Percentiles rank a stretch among this genome's conserved stretches.
phyloP scores from a whole-genome alignment of 441 rosid genomes.

The Melastoma candidum region DNA sequence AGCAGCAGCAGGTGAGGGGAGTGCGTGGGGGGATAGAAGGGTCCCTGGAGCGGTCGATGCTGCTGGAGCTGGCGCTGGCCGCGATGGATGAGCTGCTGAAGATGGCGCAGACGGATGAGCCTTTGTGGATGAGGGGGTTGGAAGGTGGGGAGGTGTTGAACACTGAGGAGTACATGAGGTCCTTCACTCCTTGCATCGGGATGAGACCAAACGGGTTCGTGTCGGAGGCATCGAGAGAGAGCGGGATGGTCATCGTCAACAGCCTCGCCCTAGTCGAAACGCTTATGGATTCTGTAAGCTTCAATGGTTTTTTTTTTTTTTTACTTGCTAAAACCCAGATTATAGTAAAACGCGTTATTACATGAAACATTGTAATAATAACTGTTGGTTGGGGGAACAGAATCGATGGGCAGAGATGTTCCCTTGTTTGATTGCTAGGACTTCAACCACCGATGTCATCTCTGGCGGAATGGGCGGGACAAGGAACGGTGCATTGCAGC shows the following conservation, averaged over 20 bases:
- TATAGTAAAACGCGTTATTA: no score
- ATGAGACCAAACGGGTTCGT: slow-evolving; percentile 50
- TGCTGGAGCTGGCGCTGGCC: slow-evolving; percentile 58
- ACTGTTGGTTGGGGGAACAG: slow-evolving; percentile 18
- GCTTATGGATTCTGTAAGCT: slow-evolving; percentile 74
- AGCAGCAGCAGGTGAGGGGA: slow-evolving; percentile 2
- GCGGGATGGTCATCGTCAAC: slow-evolving; percentile 71
- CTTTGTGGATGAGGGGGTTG: slow-evolving; percentile 58
- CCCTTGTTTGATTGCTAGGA: slow-evolving; percentile 49
- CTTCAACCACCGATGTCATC: slow-evolving; percentile 39
- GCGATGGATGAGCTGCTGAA: slow-evolving; percentile 87
- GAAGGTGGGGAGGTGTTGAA: slow-evolving; percentile 52
- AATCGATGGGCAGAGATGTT: slow-evolving; percentile 84
- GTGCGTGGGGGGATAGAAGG: slow-evolving; percentile 24
- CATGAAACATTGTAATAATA: no score
- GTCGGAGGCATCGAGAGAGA: slow-evolving; percentile 70
- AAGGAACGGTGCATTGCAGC: slow-evolving; percentile 34
- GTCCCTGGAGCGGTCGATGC: slow-evolving; percentile 52
- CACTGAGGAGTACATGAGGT: slow-evolving; percentile 54
- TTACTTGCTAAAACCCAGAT: no score
- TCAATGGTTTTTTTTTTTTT: no score
- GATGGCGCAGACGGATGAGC: slow-evolving; percentile 51
- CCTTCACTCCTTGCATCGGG: slow-evolving; percentile 53
- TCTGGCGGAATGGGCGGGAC: slow-evolving; percentile 6
- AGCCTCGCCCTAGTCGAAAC: slow-evolving; percentile 84